A percentile compares a stretch with the other conserved stretches of the same genome.
Evolutionary conservation across 2,329 filamentous ascomycete species (phyloP).

Genomic region (Grosmannia clavigera): DNA sequence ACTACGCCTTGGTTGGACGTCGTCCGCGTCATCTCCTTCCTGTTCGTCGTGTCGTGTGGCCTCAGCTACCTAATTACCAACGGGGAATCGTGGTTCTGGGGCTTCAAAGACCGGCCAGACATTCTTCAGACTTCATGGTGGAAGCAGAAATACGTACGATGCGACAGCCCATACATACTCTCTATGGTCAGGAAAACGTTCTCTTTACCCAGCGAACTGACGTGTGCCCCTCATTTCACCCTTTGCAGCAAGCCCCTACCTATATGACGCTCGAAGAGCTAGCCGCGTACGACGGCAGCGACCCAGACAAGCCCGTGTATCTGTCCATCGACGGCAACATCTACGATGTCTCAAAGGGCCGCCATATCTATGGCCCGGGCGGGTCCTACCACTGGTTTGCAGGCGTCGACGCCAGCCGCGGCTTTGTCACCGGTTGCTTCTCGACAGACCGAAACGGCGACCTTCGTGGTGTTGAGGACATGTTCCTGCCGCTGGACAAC

Average conservation of each 20-base stretch:
- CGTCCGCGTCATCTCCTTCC: constrained; percentile 54
- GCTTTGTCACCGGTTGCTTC: constrained; percentile 91
- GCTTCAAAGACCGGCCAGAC: constrained; percentile 45
- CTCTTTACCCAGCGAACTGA: background rate
- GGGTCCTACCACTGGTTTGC: constrained; percentile 81
- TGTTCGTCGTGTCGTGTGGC: constrained; percentile 52
- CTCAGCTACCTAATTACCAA: constrained; percentile 67
- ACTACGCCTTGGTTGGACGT: constrained; percentile 49
- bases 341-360: constrained; percentile 65
- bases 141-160: constrained; percentile 47
- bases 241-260: constrained; percentile 39
- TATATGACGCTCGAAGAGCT: constrained; percentile 67
- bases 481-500: constrained; percentile 60
- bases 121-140: constrained; percentile 47
- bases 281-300: constrained; percentile 60
- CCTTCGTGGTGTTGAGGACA: constrained; percentile 73
- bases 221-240: background rate
- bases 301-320: constrained; percentile 68
- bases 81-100: constrained; percentile 60
- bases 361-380: constrained; percentile 65
- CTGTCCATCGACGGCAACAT: constrained; percentile 80
- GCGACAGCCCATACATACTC: background rate
- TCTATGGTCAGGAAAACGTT: background rate
- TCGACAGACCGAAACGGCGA: constrained; percentile 72
- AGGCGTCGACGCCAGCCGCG: constrained; percentile 73